Conservation (phyloP, 441 rosid genomes). For the Croton laevigatus region DNA sequence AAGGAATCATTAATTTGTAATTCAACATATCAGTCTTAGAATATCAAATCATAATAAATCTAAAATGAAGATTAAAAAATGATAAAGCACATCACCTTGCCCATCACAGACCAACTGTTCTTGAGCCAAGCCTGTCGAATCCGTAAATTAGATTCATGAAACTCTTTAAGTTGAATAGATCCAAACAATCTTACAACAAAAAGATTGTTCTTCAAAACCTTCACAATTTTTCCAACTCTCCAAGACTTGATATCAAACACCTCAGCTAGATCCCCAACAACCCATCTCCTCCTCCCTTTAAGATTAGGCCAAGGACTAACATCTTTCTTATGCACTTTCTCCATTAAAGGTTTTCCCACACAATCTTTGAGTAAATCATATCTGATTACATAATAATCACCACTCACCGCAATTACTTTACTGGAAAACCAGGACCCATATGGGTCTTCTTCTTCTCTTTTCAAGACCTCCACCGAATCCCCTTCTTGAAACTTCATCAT, state of each 20-base stretch:
- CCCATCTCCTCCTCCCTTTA: constrained; percentile 31
- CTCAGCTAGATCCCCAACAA: constrained; percentile 35
- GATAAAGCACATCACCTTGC: constrained; percentile 31
- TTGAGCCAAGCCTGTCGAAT: constrained; percentile 32
- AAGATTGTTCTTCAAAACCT: constrained; percentile 23
- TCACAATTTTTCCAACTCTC: constrained; percentile 38
- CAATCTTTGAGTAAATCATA: constrained; percentile 22
- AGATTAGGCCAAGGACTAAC: constrained; percentile 36
- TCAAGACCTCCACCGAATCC: constrained; percentile 31
- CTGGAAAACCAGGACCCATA: constrained; percentile 38
- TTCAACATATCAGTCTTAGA: too few species aligned
- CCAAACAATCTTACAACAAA: constrained; percentile 39
- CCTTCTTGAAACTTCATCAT: constrained; percentile 33
- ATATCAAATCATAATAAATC: too few species aligned
- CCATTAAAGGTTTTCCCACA: constrained; percentile 21
- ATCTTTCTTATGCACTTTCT: constrained; percentile 27
- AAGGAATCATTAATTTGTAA: background rate
- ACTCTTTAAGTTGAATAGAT: constrained; percentile 35
- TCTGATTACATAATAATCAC: constrained; percentile 26
- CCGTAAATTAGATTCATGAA: constrained; percentile 32
- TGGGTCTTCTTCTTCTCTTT: constrained; percentile 30
- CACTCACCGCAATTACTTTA: constrained; percentile 23
- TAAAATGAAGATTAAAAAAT: background rate
- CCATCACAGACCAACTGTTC: constrained; percentile 29
- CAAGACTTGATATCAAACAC: constrained; percentile 37